Conservation (phyloP, 305 asterid species). For the Coffea humblotiana region DNA sequence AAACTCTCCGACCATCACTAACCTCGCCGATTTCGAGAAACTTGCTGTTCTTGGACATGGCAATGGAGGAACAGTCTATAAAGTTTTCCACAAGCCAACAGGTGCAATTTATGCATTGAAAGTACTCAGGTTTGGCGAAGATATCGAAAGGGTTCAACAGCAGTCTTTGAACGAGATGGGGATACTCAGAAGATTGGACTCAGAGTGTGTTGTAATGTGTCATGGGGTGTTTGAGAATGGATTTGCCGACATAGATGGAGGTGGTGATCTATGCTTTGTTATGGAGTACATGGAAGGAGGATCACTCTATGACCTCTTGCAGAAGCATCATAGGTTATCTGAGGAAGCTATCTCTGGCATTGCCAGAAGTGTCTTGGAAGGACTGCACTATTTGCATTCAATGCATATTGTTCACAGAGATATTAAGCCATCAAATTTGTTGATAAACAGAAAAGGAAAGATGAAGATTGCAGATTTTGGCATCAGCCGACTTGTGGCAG, state of each 20-base stretch:
- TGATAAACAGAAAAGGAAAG: constrained; percentile 24
- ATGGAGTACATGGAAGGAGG: constrained; percentile 32
- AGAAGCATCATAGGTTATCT: constrained; percentile 8
- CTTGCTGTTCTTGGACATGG: constrained; percentile 43
- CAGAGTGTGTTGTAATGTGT: constrained; percentile 35
- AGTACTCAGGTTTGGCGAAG: constrained; percentile 26
- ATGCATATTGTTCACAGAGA: constrained; percentile 35
- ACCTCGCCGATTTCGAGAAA: constrained; percentile 33
- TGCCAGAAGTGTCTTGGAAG: constrained; percentile 27
- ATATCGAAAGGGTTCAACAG: constrained; percentile 3
- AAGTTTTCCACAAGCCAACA: constrained; percentile 36
- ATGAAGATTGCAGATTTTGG: constrained; percentile 40
- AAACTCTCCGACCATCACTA: constrained; percentile 15
- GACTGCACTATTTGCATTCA: constrained; percentile 25
- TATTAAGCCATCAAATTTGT: constrained; percentile 38
- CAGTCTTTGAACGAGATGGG: constrained; percentile 32
- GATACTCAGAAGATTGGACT: constrained; percentile 32
- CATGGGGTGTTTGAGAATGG: constrained; percentile 35
- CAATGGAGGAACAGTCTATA: constrained; percentile 48
- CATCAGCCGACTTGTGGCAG: constrained; percentile 9
- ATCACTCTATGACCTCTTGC: constrained; percentile 18
- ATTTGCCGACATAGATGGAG: constrained; percentile 19
- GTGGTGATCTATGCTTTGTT: constrained; percentile 16
- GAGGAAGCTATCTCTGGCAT: constrained; percentile 17
- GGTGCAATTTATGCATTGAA: constrained; percentile 41